phyloP scores from a whole-genome alignment of 2,329 filamentous ascomycete species.

The Tolypocladium ovalisporum region DNA sequence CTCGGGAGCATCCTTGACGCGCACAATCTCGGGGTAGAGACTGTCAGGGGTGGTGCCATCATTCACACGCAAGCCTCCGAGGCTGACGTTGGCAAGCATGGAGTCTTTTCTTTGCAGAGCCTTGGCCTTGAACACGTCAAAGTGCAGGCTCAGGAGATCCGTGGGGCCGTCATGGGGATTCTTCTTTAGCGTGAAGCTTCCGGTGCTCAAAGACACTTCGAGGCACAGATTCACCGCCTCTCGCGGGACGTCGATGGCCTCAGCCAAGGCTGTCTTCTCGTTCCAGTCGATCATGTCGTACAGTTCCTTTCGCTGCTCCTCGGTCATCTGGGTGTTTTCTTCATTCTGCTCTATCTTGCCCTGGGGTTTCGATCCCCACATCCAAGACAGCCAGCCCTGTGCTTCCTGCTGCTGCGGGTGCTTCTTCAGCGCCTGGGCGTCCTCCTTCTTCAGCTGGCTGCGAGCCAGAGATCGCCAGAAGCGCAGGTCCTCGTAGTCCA shows the following conservation, averaged over 20 bases:
- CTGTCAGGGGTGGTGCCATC: conserved; percentile 90
- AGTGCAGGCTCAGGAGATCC: conserved; percentile 83
- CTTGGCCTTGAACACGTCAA: conserved; percentile 89
- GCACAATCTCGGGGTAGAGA: conserved; percentile 88
- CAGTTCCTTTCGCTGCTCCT: conserved; percentile 90
- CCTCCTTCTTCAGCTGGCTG: conserved; percentile 92
- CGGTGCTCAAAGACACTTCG: conserved; percentile 85
- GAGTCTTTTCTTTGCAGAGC: conserved; percentile 86
- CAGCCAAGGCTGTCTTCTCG: conserved; percentile 81
- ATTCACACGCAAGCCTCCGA: conserved; percentile 87
- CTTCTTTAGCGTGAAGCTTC: conserved; percentile 88
- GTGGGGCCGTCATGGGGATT: conserved; percentile 48
- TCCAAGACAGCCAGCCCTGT: conserved; percentile 85
- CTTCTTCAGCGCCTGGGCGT: conserved; percentile 73
- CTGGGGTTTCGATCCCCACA: conserved; percentile 72
- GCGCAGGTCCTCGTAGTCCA: conserved; percentile 86
- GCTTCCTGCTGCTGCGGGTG: conserved; percentile 45
- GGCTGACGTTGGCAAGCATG: conserved; percentile 74
- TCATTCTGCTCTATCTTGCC: conserved; percentile 44
- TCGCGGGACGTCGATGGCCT: conserved; percentile 78
- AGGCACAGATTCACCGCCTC: conserved; percentile 90
- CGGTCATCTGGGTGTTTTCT: conserved; percentile 80
- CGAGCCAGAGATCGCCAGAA: conserved; percentile 95
- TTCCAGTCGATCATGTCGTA: conserved; percentile 98
- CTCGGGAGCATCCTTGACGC: conserved; percentile 76